Percentiles rank a stretch among this genome's conserved stretches.
Conservation (phyloP, 192 early-diverging fungal genomes). For the Funneliformis mosseae region DNA sequence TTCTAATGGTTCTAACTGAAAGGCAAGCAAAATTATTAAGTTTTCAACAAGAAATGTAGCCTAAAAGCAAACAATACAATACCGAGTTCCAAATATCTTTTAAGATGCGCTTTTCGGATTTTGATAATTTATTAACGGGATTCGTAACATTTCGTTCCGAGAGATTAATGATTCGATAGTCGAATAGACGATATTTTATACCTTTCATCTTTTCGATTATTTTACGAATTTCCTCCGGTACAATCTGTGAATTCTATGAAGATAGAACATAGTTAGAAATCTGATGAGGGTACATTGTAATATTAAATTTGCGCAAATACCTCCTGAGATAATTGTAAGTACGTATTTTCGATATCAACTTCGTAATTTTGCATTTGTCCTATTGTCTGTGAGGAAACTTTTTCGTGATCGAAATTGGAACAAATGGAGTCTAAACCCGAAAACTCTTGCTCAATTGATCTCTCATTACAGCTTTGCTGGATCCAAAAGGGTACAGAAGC, state of each 20-base stretch:
- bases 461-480: background rate
- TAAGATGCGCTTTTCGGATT: conserved; percentile 12
- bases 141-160: conserved; percentile 25
- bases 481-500: background rate
- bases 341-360: conserved; percentile 5
- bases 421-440: background rate
- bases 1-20: conserved; percentile 18
- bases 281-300: background rate
- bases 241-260: conserved; percentile 26
- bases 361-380: conserved; percentile 8
- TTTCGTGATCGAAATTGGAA: background rate
- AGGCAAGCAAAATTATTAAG: conserved; percentile 28
- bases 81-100: conserved; percentile 29
- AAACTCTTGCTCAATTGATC: background rate
- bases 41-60: conserved; percentile 23
- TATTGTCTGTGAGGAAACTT: background rate
- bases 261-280: conserved; percentile 14
- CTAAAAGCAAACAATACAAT: conserved; percentile 25
- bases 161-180: conserved; percentile 18
- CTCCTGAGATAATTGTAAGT: conserved; percentile 15
- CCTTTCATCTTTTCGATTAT: conserved; percentile 25
- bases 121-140: conserved; percentile 27
- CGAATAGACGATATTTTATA: conserved; percentile 15
- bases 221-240: background rate
- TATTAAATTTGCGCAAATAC: conserved; percentile 5